Evolutionary conservation across 1,284 basidiomycete genomes (phyloP).

Genomic region (Paramarasmius palmivorus): DNA sequence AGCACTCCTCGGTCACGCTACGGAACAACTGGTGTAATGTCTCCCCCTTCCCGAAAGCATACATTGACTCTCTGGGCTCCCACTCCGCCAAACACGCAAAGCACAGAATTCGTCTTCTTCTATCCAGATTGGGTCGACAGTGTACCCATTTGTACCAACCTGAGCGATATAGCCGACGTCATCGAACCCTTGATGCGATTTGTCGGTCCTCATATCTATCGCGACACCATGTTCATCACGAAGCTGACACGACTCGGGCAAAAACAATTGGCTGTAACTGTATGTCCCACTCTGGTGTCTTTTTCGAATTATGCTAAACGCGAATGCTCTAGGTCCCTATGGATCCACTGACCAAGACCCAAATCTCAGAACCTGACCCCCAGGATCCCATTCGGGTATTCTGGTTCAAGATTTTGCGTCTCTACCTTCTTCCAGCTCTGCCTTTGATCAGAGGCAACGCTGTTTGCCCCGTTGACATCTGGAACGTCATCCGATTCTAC

Average conservation of each 20-base stretch:
- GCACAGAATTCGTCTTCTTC: constrained; percentile 83
- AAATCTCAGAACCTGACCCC: constrained; percentile 48
- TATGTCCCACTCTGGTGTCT: constrained; percentile 27
- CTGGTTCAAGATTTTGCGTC: constrained; percentile 84
- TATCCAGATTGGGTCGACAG: constrained; percentile 80
- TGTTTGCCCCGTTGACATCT: constrained; percentile 84
- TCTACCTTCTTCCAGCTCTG: constrained; percentile 85
- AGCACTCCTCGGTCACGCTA: constrained; percentile 62
- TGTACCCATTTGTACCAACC: constrained; percentile 63
- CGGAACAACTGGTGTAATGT: constrained; percentile 52
- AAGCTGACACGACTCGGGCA: constrained; percentile 63
- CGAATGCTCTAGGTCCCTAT: constrained; percentile 39
- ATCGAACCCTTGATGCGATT: constrained; percentile 78
- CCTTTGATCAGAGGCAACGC: constrained; percentile 86
- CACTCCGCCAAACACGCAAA: constrained; percentile 71
- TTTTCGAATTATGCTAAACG: constrained; percentile 30
- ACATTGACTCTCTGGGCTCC: constrained; percentile 72
- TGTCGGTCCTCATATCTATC: constrained; percentile 73
- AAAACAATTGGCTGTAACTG: constrained; percentile 44
- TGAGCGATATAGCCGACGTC: constrained; percentile 73
- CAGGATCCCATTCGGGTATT: constrained; percentile 59
- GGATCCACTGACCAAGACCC: constrained; percentile 58
- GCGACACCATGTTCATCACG: constrained; percentile 65
- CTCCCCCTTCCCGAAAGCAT: constrained; percentile 55
- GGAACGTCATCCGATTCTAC: constrained; percentile 82